phyloP scores from a whole-genome alignment of 306 rosid species.

The Medicago lupulina region DNA sequence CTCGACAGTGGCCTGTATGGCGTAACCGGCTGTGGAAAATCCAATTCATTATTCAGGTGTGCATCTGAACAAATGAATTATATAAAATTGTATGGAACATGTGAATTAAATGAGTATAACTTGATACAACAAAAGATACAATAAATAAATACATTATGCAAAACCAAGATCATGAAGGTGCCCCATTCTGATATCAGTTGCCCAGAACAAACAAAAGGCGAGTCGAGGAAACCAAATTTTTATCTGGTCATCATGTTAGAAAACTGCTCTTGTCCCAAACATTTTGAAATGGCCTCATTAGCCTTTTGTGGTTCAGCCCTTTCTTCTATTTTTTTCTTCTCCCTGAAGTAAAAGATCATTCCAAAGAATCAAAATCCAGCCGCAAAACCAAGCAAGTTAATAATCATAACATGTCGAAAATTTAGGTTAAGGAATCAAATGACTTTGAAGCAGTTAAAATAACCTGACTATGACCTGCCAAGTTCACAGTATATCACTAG shows the following conservation, averaged over 20 bases:
- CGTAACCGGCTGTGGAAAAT: conserved; percentile 33
- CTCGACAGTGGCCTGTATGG: conserved; percentile 12
- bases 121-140: conserved; percentile 32
- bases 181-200: conserved; percentile 41
- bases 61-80: not conserved
- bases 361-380: conserved; percentile 35
- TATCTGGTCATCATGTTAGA: conserved; percentile 38
- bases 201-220: conserved; percentile 43
- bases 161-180: conserved; percentile 41
- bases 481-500: not conserved
- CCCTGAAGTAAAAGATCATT: conserved; percentile 64
- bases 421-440: conserved; percentile 23
- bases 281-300: conserved; percentile 79
- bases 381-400: conserved; percentile 15
- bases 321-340: conserved; percentile 94
- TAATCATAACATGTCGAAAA: conserved; percentile 18
- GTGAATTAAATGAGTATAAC: conserved; percentile 29
- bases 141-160: conserved; percentile 40
- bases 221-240: conserved; percentile 37
- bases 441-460: conserved; percentile 1
- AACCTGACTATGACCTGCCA: not conserved
- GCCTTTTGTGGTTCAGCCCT: conserved; percentile 74
- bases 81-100: conserved; percentile 7
- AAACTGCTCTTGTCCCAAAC: conserved; percentile 60
- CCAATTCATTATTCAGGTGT: conserved; percentile 18